Evolutionary conservation across 371 early-diverging fungal genomes (phyloP), one percentile per base, ranked within the genome.

Genomic region (Mortierella sp.): DNA sequence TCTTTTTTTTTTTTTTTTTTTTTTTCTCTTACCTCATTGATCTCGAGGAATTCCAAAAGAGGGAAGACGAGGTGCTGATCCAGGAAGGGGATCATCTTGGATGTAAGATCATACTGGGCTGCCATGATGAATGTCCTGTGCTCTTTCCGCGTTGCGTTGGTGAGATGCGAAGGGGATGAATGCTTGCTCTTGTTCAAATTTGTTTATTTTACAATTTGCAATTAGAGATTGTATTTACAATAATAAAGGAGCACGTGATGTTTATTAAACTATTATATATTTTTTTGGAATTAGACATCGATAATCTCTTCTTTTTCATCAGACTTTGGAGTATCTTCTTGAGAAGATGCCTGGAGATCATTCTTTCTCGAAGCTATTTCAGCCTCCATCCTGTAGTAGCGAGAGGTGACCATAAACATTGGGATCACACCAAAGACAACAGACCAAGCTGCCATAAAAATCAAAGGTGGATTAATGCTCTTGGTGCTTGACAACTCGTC

Each of bases 41-140:
- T 83, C 41, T 89, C 88, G 71, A 96, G 87, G 83, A 96, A 97
- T 82, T 96, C 94, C 50, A 97, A 86, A 74, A 97, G 88, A 55
- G 96, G 97, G 70, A 93, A 92, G 65, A 94, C 93, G 77, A 97
- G 91, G 85, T 97, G 97, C 71, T 95, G 91, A 90, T 97, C 97
- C 88, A 97, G 86, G 87, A 92, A 94, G 41, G 92, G 91, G 70
- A 94, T 92, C 92, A 97, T 94, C 77, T 88, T 90, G 77, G 87
- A 73, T 21, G 96, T 96, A 84, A 96, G 87, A 85, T 97, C 97
- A 88, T 94, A 89, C 77, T 92, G 84, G 58, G 93, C 91, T 83
- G 89, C 86, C 87, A 88, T 90, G 67, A 50, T 59, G 24, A 11
- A 41, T 55, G 60, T 36, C 40, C 28, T 21, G 22, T 61, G 60